These are phyloP conservation scores for Phoma sp. DNA, from an alignment of 2,329 filamentous ascomycete species.

Conservation along the genomic window DNA sequence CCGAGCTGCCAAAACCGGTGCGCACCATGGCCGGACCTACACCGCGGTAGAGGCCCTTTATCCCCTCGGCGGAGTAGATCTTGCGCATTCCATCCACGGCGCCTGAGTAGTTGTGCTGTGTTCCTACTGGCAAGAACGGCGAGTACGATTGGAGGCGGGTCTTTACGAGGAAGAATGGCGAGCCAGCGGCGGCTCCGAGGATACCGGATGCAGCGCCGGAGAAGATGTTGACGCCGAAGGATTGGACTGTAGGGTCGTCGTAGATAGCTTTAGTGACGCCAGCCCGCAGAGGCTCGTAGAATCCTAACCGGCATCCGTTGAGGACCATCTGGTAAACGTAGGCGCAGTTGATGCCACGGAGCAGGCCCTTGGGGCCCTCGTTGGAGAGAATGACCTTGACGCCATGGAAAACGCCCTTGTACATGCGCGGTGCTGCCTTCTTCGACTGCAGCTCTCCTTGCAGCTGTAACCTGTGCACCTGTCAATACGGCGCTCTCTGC, in stretches of 20 bases:
- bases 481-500: conserved; percentile 24
- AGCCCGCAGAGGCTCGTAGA: conserved; percentile 93
- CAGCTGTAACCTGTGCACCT: conserved; percentile 75
- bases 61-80: conserved; percentile 79
- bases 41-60: conserved; percentile 84
- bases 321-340: conserved; percentile 96
- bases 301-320: conserved; percentile 94
- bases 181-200: conserved; percentile 88
- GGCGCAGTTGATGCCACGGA: conserved; percentile 88
- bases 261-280: conserved; percentile 72
- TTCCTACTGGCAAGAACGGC: conserved; percentile 89
- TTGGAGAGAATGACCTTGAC: conserved; percentile 88
- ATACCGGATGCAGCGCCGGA: conserved; percentile 88
- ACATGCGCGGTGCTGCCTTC: conserved; percentile 82
- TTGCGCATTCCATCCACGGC: conserved; percentile 80
- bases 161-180: conserved; percentile 97
- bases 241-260: conserved; percentile 76
- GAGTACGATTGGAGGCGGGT: conserved; percentile 94
- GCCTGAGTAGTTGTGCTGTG: conserved; percentile 92
- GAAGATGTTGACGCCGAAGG: conserved; percentile 89
- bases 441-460: conserved; percentile 94
- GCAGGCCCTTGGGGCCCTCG: conserved; percentile 83
- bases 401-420: conserved; percentile 89
- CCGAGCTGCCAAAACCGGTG: conserved; percentile 93
- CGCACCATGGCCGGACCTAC: conserved; percentile 93